phyloP scores from a whole-genome alignment of 2,329 filamentous ascomycete genomes.

The Fusarium globosum region DNA sequence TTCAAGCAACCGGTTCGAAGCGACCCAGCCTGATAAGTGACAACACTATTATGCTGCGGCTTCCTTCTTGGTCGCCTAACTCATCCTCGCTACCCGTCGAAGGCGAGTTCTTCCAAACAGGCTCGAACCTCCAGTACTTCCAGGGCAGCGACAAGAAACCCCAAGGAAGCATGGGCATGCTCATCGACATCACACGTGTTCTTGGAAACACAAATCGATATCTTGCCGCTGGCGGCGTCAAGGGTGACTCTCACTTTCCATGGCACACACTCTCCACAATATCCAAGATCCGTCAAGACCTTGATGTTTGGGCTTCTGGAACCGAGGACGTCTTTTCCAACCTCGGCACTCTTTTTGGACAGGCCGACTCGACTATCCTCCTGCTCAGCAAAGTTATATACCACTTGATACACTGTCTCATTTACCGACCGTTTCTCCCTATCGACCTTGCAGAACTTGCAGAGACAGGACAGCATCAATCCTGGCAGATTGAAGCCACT shows the following conservation, averaged over 20 bases:
- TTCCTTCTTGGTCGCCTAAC: constrained; percentile 79
- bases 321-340: constrained; percentile 83
- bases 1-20: constrained; percentile 82
- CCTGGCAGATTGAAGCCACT: constrained; percentile 92
- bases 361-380: constrained; percentile 80
- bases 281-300: constrained; percentile 85
- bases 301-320: constrained; percentile 86
- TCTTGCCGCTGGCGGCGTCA: constrained; percentile 84
- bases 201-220: constrained; percentile 87
- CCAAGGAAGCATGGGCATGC: constrained; percentile 81
- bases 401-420: constrained; percentile 85
- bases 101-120: constrained; percentile 83
- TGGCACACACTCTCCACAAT: constrained; percentile 89
- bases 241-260: constrained; percentile 89
- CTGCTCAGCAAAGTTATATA: constrained; percentile 89
- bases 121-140: constrained; percentile 80
- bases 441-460: constrained; percentile 85
- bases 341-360: constrained; percentile 79
- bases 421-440: constrained; percentile 88
- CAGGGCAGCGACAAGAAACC: constrained; percentile 75
- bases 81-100: constrained; percentile 72
- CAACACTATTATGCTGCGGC: constrained; percentile 77
- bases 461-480: constrained; percentile 84
- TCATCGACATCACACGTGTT: constrained; percentile 86
- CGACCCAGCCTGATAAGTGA: constrained; percentile 84